Evolutionary conservation across 371 early-diverging fungal genomes (phyloP).

Genomic region (Rhizopus microsporus): DNA sequence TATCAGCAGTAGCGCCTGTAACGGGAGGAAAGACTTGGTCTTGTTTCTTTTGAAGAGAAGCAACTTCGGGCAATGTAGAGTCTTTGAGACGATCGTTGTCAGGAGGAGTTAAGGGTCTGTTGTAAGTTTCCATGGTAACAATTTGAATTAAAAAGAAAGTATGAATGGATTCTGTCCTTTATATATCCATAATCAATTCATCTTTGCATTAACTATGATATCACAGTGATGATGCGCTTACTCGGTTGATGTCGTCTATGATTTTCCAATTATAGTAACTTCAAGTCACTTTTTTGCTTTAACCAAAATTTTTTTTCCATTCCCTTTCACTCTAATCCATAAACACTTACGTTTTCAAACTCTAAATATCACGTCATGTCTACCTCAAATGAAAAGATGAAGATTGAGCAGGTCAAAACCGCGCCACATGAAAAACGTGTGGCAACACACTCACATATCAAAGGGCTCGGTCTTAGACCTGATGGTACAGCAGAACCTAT

Average conservation of each 20-base stretch:
- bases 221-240: not conserved
- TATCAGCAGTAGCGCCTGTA: no score
- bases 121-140: constrained; percentile 1
- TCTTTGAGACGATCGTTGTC: not conserved
- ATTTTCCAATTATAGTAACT: not conserved
- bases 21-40: not conserved
- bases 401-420: constrained; percentile 80
- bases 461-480: constrained; percentile 79
- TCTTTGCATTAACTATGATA: not conserved
- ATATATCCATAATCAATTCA: not conserved
- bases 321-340: not conserved
- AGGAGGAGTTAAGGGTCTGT: constrained; percentile 5
- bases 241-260: no score
- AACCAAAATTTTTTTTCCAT: not conserved
- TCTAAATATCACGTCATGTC: not conserved
- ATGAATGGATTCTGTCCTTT: not conserved
- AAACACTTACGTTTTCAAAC: not conserved
- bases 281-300: not conserved
- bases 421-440: constrained; percentile 88
- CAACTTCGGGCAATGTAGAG: not conserved
- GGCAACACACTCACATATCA: constrained; percentile 97
- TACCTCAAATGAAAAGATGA: constrained; percentile 52
- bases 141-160: not conserved
- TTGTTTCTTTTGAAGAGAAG: constrained; percentile 1
- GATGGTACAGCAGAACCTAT: constrained; percentile 90